Percentiles rank a stretch among this genome's conserved stretches.
phyloP scores from a whole-genome alignment of 345 rosid species.

The Eutrema heterophyllum region DNA sequence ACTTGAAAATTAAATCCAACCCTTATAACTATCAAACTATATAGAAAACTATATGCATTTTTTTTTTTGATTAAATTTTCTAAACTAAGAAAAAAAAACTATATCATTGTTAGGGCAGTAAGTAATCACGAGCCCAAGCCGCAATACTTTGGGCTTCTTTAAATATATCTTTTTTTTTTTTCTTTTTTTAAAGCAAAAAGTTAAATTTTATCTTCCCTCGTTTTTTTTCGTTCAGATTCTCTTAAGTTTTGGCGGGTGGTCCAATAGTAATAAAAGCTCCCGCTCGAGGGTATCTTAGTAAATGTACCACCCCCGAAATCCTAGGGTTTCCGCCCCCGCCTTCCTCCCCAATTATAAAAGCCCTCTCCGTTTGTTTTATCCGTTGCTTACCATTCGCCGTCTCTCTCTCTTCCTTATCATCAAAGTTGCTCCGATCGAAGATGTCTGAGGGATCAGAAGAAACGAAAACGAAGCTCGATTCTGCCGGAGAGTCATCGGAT shows the following conservation, averaged over 20 bases:
- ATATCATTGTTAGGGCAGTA: no score
- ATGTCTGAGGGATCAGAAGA: constrained; percentile 43
- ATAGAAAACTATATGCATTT: no score
- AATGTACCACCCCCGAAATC: neutral
- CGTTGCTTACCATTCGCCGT: constrained; percentile 3
- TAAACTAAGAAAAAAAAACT: neutral
- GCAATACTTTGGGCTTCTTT: neutral
- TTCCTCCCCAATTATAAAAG: constrained; percentile 26
- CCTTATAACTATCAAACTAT: no score
- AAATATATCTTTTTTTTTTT: no score
- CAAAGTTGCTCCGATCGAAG: neutral
- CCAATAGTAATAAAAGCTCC: constrained; percentile 1
- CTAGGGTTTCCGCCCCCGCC: constrained; percentile 48
- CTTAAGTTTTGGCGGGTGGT: constrained; percentile 37
- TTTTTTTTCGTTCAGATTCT: neutral
- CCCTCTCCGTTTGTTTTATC: constrained; percentile 17
- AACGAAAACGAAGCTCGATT: constrained; percentile 17
- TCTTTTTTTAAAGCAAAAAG: neutral
- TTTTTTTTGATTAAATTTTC: neutral
- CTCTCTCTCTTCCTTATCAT: constrained; percentile 11
- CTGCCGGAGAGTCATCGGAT: constrained; percentile 29
- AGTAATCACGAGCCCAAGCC: neutral
- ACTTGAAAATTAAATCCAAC: no score
- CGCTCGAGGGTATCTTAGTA: constrained; percentile 18
- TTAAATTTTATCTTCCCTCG: neutral